Base-by-base conservation (phyloP, 495 filamentous ascomycete genomes). In the Aspergillus nidulans region DNA sequence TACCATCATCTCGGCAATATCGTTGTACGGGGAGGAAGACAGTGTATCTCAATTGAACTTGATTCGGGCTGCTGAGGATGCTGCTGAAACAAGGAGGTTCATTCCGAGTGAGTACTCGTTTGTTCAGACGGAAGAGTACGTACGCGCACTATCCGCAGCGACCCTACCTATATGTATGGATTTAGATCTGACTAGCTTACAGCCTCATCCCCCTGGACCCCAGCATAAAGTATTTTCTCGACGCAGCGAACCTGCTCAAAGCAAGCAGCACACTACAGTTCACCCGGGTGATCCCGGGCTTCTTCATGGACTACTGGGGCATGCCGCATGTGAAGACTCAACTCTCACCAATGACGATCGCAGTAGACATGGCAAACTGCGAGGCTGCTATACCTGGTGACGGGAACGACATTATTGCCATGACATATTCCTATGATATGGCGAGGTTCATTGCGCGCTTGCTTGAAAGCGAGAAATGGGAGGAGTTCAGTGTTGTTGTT, bases 261-360 rank as follows among this genome's bases (percentile, higher is more conserved):
- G 56, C 66, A 28, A 26, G 56, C 0, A 52, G 56, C 0, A 52
- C 62, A 10, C 71, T 83, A 16, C 66, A 81, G 53, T 79, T 65
- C 42, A 84, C 80, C 25, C 61, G 67, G 5, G 68, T 82, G 28
- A 64, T 70, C 34, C 76, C 70, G 23, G 81, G 79, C 2, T 76
- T 72, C 60, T 82, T 83, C 56, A 73, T 81, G 65, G 79, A 85
- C 58, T 82, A 81, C 60, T 83, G 67, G 63, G 76, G 73, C 26
- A 71, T 79, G 65, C 79, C 77, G 18, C 49, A 67, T 26, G 56
- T 76, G 41, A 56, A 63, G 54, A 77, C 75, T 20, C 63, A 81
- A 56, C 61, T 74, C 7, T 52, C 62, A 6, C 76, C 71, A 2
- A 63, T 64, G 7, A 63, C 65, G 1, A 66, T 81, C 16, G 72